Evolutionary conservation across 176 grass and related monocot genomes (phyloP).

Genomic region (Pontederia crassipes): DNA sequence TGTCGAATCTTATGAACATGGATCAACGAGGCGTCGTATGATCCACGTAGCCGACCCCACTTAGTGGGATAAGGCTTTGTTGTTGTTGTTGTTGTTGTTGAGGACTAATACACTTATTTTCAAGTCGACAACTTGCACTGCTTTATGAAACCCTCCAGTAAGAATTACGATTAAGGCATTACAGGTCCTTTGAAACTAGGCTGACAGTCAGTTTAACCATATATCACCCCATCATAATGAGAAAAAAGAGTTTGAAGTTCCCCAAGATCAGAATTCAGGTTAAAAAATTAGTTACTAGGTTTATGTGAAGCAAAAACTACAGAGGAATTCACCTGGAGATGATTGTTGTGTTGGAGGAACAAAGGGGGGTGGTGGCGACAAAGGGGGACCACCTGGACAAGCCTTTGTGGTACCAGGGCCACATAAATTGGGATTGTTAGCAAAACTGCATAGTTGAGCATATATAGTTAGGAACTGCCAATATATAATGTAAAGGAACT

Average conservation of each 20-base stretch:
- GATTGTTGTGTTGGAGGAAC: conserved; percentile 6
- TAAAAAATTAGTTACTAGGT: not conserved
- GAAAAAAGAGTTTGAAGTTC: not conserved
- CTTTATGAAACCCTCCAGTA: too few relatives aligned
- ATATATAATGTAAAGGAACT: not conserved
- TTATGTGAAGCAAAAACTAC: not conserved
- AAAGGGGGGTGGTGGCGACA: conserved; percentile 13
- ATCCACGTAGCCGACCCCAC: too few relatives aligned
- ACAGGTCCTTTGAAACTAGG: too few relatives aligned
- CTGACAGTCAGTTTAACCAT: too few relatives aligned
- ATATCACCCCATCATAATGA: not conserved
- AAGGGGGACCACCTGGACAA: conserved; percentile 10
- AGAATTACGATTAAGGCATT: too few relatives aligned
- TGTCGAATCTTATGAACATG: too few relatives aligned
- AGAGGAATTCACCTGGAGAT: conserved; percentile 2
- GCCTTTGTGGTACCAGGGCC: conserved; percentile 8
- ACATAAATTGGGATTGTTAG: conserved; percentile 14
- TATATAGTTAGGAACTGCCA: not conserved
- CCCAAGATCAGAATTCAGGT: not conserved
- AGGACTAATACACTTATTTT: too few relatives aligned
- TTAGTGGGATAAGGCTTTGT: too few relatives aligned
- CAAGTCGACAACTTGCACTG: too few relatives aligned
- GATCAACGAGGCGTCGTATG: too few relatives aligned
- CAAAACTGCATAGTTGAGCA: conserved; percentile 6
- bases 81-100: too few relatives aligned